Evolutionary conservation across 257 asterid species (phyloP).

Genomic region (Rhazya stricta): DNA sequence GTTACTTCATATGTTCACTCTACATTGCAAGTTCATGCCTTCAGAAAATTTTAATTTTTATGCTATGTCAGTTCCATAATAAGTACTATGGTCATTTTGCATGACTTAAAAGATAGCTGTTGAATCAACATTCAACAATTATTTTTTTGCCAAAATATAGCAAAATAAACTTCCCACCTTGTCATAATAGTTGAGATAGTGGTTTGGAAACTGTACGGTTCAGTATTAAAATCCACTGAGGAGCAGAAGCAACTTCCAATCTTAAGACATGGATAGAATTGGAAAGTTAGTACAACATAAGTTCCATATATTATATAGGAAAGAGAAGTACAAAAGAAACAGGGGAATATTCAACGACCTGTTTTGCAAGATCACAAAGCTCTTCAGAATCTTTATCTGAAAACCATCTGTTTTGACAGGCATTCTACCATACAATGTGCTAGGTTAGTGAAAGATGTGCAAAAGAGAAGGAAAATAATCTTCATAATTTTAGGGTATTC

Average conservation of each 20-base stretch:
- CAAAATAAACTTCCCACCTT: constrained; percentile 43
- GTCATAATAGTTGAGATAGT: constrained; percentile 57
- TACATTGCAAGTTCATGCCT: neutral
- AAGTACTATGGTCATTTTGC: neutral
- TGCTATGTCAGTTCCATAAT: neutral
- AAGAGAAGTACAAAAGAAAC: neutral
- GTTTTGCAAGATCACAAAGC: constrained; percentile 44
- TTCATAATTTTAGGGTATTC: neutral
- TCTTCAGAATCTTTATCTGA: constrained; percentile 58
- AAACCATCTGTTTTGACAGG: constrained; percentile 77
- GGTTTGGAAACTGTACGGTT: constrained; percentile 39
- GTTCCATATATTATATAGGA: constrained; percentile 6
- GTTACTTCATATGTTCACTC: neutral
- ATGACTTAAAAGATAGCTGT: neutral
- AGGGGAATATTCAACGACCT: constrained; percentile 38
- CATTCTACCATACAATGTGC: constrained; percentile 50
- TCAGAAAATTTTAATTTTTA: neutral
- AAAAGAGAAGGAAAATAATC: neutral
- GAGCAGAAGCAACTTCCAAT: constrained; percentile 45
- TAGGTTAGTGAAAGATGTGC: constrained; percentile 13
- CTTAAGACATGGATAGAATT: constrained; percentile 30
- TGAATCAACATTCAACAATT: neutral
- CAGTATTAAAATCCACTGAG: constrained; percentile 36
- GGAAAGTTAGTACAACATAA: constrained; percentile 10
- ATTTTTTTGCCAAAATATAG: neutral